Base-by-base conservation (phyloP, 345 rosid genomes). In the Populus simonii region DNA sequence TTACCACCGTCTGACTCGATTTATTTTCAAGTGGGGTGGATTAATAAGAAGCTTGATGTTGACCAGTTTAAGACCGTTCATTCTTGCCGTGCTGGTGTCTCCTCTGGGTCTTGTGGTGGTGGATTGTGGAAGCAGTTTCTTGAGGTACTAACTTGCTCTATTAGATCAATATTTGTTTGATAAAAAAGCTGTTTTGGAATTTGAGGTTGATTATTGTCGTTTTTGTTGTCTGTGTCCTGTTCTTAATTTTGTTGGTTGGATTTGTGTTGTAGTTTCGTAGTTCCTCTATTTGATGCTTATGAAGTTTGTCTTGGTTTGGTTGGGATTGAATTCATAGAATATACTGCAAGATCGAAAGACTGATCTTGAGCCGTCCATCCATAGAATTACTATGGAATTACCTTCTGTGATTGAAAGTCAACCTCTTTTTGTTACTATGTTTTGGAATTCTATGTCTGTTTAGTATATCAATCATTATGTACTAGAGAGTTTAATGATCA, bases 21-120 rank as follows among this genome's bases (percentile, higher is more conserved):
- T 78, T 95, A 95, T 80, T 95, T 95, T 83, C 93, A 85, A 74
- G 97, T 95, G 23, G 99, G 99, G 17, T 67, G 93, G 68, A 87
- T 95, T 80, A 93, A 92, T 75, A 93, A 92, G 90, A 91, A 90
- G 85, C 99, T 95, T n/a, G 92, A 88, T 59, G 43, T 87, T 51
- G 92, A 82, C 65, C 99, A 95, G 92, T 95, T 95, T 83, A 82
- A 87, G 88, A 88, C 91, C 35, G 86, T 95, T 2, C 99, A 83
- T 84, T 90, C 97, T 17, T 95, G 99, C 80, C 84, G 85, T 29
- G 87, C 82, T 71, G 78, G 73, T n/a, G 80, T 82, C 66, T 76
- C 70, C 25, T 77, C 85, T 23, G 81, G 86, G 9, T 73, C 85
- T 55, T 85, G 86, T 71, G 75, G 86, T 71, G 75, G 72, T 12